phyloP scores from a whole-genome alignment of 2,329 filamentous ascomycete genomes.

The Trichoderma sp. region DNA sequence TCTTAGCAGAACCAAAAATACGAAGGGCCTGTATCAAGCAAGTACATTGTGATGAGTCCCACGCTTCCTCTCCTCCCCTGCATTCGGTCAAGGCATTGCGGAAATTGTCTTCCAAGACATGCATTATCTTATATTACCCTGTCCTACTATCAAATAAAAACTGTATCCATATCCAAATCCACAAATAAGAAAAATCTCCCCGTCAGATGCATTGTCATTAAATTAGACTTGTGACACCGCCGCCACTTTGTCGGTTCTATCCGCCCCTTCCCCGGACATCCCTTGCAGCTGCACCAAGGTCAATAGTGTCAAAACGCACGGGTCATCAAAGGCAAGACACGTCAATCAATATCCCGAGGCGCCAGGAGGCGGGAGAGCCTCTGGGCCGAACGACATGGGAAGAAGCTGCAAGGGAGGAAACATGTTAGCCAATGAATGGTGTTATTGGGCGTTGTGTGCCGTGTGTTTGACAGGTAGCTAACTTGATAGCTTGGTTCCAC shows the following conservation, averaged over 20 bases:
- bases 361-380: constrained; percentile 47
- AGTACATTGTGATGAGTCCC: background rate
- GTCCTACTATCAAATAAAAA: background rate
- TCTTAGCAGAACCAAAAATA: background rate
- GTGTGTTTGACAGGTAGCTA: background rate
- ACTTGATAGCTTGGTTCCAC: background rate
- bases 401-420: constrained; percentile 49
- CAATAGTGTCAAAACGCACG: constrained; percentile 1
- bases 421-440: constrained; percentile 18
- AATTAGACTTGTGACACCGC: background rate
- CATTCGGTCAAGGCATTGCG: background rate
- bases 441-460: background rate
- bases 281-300: background rate
- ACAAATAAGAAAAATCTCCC: background rate
- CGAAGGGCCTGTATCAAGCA: constrained; percentile 1
- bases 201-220: background rate
- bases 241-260: background rate
- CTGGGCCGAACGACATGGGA: constrained; percentile 66
- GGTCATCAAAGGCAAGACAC: background rate
- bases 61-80: background rate
- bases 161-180: background rate
- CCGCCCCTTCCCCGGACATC: background rate
- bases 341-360: constrained; percentile 14
- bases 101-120: constrained; percentile 14
- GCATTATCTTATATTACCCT: background rate